Evolutionary conservation across 495 filamentous ascomycete species (phyloP), one percentile per base, ranked within the genome.

Genomic region (Endocarpon pusillum): DNA sequence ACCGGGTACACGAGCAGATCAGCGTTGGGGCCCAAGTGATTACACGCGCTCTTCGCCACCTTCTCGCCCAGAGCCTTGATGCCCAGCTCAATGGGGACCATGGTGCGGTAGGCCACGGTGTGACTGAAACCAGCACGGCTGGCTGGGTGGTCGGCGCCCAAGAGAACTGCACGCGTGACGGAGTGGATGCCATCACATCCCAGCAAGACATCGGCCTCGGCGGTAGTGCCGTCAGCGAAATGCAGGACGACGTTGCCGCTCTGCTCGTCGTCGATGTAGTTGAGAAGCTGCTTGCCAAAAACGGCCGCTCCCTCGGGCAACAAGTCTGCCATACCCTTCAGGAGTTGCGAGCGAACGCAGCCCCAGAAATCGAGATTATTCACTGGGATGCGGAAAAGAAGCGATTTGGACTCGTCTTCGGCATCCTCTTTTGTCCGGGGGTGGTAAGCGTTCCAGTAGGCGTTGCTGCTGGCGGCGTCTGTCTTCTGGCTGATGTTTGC

Each of bases 111-210:
- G 19, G 61, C 53, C 43, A 57, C 46, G 49, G 53, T 62, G 29
- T 54, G 37, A 32, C 58, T 54, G 35, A 55, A 52, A 43, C 58
- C 58, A 10, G 61, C 52, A 17, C 33, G n/a, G 3, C 48, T 44
- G 16, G 58, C 56, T 3, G 54, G 52, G 33, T 61, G 55, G 20
- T 51, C 36, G 19, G 44, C 24, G 1, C 58, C 55, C 4, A 62
- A 43, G 9, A 67, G 35, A 39, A 61, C 49, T 25, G 29, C 30
- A 3, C 63, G 52, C n/a, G 54, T 54, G 9, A 43, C 23, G 30
- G 32, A 40, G 35, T 61, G 59, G n/a, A 67, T 55, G 18, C 62
- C 62, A 34, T 67, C 62, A n/a, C 58, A 59, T 1, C 52, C 58
- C 2, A 67, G 35, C 26, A 67, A 38, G 17, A 53, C 47, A 34